Evolutionary conservation across 2,329 filamentous ascomycete species (phyloP), one percentile per base, ranked within the genome.

Genomic region (Trichophyton equinum): DNA sequence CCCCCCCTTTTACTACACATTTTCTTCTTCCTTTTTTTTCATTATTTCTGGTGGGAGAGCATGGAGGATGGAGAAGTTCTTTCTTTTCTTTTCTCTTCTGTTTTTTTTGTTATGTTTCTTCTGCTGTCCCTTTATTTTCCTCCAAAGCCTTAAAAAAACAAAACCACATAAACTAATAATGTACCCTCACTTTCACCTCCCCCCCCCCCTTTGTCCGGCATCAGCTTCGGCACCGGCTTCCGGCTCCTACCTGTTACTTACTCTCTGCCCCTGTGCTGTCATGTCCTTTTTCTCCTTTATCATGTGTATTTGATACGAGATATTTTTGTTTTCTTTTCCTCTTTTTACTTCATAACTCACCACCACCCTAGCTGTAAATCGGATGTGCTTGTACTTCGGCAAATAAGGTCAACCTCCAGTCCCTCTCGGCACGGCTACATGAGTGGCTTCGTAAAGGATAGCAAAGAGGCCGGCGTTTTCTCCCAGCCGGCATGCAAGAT

Each of bases 21-120:
- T 38, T 62, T 62, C 44, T 57, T 60, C 27, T 49, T 59, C 18
- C 18, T 18, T 65, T 60, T 64, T 15, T 58, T 58, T 60, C 13
- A 30, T 30, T 20, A 33, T 55, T 18, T 33, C 18, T 15, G 20
- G 27, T 36, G 51, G 51, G 33, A 13, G 11, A 38, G 11, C 33
- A 53, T 33, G 47, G 47, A 53, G 25, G 47, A 22, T 18, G 47
- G 47, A 33, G 20, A 20, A 22, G 11, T 20, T 4, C 25, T 20
- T 25, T 27, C 15, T 15, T 27, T 27, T 55, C 27, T 55, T 4
- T 20, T 55, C 27, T n/a, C 5, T 55, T n/a, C 8, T 36, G 15
- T 36, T 20, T 36, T n/a, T 27, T 27, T 55, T 36, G 4, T 36
- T 25, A 15, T 18, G 27, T 30, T 30, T 30, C 27, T 36, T 9